These are phyloP conservation scores for Apostasia shenzhenica DNA, from an alignment of 106 monocot genomes.

Conservation along the genomic window DNA sequence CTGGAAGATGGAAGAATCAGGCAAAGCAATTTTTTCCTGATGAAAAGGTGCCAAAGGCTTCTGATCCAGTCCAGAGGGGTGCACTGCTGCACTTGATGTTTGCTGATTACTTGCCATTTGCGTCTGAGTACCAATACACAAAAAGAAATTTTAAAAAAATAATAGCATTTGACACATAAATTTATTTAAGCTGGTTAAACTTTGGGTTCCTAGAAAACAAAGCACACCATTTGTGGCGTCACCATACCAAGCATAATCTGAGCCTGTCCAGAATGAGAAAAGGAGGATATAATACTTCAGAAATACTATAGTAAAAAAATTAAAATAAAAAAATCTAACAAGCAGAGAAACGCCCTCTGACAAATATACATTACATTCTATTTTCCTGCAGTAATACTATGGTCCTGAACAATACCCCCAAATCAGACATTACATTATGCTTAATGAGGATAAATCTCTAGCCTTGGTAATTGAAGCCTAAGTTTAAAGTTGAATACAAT, in stretches of 20 bases:
- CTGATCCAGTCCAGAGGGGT: slow-evolving; percentile 14
- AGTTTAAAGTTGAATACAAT: too few relatives aligned
- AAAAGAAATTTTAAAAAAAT: not conserved
- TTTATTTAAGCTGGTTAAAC: slow-evolving; percentile 1
- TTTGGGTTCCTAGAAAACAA: not conserved
- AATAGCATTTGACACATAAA: not conserved
- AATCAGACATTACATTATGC: too few relatives aligned
- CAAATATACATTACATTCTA: not conserved
- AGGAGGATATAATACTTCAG: not conserved
- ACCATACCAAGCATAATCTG: slow-evolving; percentile 91
- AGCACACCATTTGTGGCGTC: slow-evolving; percentile 67
- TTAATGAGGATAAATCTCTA: too few relatives aligned
- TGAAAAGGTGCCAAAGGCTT: slow-evolving; percentile 27
- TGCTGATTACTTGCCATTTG: slow-evolving; percentile 51
- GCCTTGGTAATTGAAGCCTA: too few relatives aligned
- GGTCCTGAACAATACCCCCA: too few relatives aligned
- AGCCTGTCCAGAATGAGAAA: slow-evolving; percentile 34
- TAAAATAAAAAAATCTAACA: too few relatives aligned
- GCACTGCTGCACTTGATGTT: slow-evolving; percentile 15
- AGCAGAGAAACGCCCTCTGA: too few relatives aligned
- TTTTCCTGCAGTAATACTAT: too few relatives aligned
- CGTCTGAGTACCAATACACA: slow-evolving; percentile 38
- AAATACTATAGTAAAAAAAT: not conserved
- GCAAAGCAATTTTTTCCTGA: slow-evolving; percentile 13
- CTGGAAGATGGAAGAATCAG: slow-evolving; percentile 20